Evolutionary conservation across 768 basidiomycete genomes (phyloP), one percentile per base, ranked within the genome.

Genomic region (Leccinum broughii): DNA sequence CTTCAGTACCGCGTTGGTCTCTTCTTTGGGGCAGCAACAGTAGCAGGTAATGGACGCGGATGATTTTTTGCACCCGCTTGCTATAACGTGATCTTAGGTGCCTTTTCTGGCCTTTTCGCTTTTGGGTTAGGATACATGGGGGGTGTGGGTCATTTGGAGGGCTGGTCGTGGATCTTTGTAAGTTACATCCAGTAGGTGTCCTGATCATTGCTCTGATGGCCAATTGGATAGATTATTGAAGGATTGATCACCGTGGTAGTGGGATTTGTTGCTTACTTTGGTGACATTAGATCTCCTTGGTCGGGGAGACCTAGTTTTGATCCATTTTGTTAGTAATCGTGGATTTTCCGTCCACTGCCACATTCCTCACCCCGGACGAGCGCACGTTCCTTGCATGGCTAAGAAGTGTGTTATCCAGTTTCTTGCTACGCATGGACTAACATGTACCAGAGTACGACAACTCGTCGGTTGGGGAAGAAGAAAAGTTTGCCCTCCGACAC

Each of bases 121-220:
- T 86, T 77, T 68, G 84, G 68, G 0, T 83, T 87, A 30, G 76
- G 78, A 41, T 81, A 82, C 55, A 82, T 87, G 83, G 68, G 72
- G 28, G 83, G 82, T 0, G 71, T 70, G 0, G 72, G 65, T 3
- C 79, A 82, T 2, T 66, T 83, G 17, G 65, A 78, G 17, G 86
- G 84, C 11, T 88, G 87, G 87, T 83, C 82, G 0, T 88, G 86
- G 87, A 86, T 88, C 52, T 88, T 88, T 58, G 84, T 86, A 63
- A 46, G 81, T 69, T 9, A 2, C 2, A 35, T 8, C 10, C 22
- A 34, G 34, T 13, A 2, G 24, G 4, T 4, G 1, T 37, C 13
- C n/a, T 35, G 20, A 26, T 30, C 1, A 7, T 57, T 4, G 26
- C 37, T 17, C 37, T 52, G 20, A 54, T 17, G 3, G 4, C 3